Evolutionary conservation across 768 basidiomycete species (phyloP), one percentile per base, ranked within the genome.

Genomic region (Leucocoprinus birnbaumii): DNA sequence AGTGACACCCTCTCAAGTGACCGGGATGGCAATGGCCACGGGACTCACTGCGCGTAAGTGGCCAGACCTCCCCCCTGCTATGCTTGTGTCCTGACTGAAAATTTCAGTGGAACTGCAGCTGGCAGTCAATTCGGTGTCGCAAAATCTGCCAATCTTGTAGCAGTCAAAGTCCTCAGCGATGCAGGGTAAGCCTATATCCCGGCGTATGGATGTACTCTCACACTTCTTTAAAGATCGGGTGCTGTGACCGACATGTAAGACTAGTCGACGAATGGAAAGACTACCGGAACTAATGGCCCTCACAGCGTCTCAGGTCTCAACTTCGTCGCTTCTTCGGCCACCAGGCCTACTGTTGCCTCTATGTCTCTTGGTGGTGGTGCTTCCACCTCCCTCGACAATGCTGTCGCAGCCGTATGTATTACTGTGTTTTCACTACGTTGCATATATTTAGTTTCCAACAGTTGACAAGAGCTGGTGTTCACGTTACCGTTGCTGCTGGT

Each of bases 151-250:
- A 65, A 60, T 53, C 59, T 75, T 58, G 61, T 76, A 56, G 72
- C 74, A 8, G 73, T 77, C 48, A 77, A 75, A 57, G 75, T 75
- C 8, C 66, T 75, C 37, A 64, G 61, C 42, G 69, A 71, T 52
- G 54, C 43, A 4, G 73, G 71, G 63, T 68, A 44, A 18, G 63
- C 38, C 27, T n/a, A 13, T 22, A 1, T 6, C n/a, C 8, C 7
- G 4, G 13, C 16, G 42, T n/a, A 24, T 16, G 7, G 8, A 40
- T 24, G 11, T 21, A 18, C 11, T 16, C 40, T 45, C 24, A 2
- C 21, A 8, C n/a, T 35, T 45, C 27, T 24, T 26, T 34, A 7
- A 24, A 55, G 54, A 31, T 55, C 54, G 41, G 54, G 54, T n/a
- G 19, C 54, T 3, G 41, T 49, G 5, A 25, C 54, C 9, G 54